Evolutionary conservation across 108 stramenopile species (phyloP), one percentile per base, ranked within the genome.

Genomic region (Fistulifera solaris): DNA sequence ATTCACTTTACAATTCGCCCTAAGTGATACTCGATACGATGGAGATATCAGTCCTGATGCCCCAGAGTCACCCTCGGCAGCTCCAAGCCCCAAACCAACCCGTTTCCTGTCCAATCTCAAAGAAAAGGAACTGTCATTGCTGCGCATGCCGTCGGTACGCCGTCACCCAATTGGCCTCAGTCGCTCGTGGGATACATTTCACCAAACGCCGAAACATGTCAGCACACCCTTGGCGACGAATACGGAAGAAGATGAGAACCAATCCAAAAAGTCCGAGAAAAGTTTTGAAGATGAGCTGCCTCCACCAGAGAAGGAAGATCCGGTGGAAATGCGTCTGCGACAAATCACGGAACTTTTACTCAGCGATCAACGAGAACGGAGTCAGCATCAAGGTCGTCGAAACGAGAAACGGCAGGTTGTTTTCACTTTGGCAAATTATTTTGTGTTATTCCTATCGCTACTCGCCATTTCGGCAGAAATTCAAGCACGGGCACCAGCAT

Each of bases 401-500:
- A 55, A 73, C 55, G 83, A 89, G 49, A 84, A 84, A 70, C 73
- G 75, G 56, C 85, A 90, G 56, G 85, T 87, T 2, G 72, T 90
- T 21, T 83, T 85, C 38, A 66, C 70, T 2, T 57, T 89, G 56
- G 78, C 83, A 27, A 85, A 85, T 43, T 89, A 89, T 48, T 77
- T 89, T 44, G 72, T 85, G 6, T 60, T 89, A 22, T 90, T 90
- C 70, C 50, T 90, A 35, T 79, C 80, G 7, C 45, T 86, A 3
- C 81, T 90, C 62, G 85, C 85, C n/a, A 67, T 86, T 3, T 84
- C 78, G 0, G 89, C 84, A 21, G 85, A 90, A 67, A 86, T 90
- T 26, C 84, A 86, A 59, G 81, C 77, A 21, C 71, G 85, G 7
- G 61, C 76, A 7, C 89, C 89, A 3, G 70, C 61, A 51, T 86